Evolutionary conservation across 768 basidiomycete genomes (phyloP).

Genomic region (Hemileccinum rubropunctum): DNA sequence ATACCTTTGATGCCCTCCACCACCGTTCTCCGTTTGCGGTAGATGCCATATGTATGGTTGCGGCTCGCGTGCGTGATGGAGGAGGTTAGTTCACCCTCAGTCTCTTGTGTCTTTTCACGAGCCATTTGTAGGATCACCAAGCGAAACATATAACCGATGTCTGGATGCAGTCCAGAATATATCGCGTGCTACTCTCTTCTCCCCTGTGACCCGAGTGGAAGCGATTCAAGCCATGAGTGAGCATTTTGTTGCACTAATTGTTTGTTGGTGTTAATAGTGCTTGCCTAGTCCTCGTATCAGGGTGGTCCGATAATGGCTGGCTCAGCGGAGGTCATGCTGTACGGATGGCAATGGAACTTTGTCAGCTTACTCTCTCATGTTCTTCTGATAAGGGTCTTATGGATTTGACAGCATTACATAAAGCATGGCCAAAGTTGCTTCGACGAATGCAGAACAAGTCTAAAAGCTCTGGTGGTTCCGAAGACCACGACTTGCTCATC

Average conservation of each 20-base stretch:
- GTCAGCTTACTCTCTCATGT: conserved; percentile 40
- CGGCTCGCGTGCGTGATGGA: conserved; percentile 85
- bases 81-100: conserved; percentile 54
- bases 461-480: conserved; percentile 40
- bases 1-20: conserved; percentile 84
- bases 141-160: conserved; percentile 69
- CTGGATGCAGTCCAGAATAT: conserved; percentile 85
- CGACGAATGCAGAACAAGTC: conserved; percentile 75
- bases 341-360: conserved; percentile 92
- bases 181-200: conserved; percentile 83
- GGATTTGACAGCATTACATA: conserved; percentile 67
- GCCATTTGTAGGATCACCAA: conserved; percentile 54
- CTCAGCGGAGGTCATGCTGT: conserved; percentile 94
- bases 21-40: conserved; percentile 92
- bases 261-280: conserved; percentile 1
- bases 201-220: conserved; percentile 80
- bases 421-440: conserved; percentile 82
- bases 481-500: conserved; percentile 78
- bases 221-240: conserved; percentile 92
- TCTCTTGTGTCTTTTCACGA: conserved; percentile 5
- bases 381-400: conserved; percentile 6
- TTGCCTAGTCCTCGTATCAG: conserved; percentile 75
- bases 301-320: conserved; percentile 97
- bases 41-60: conserved; percentile 91
- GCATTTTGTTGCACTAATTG: conserved; percentile 23